Evolutionary conservation across 345 rosid genomes (phyloP), one percentile per base, ranked within the genome.

Genomic region (Stellera chamaejasme): DNA sequence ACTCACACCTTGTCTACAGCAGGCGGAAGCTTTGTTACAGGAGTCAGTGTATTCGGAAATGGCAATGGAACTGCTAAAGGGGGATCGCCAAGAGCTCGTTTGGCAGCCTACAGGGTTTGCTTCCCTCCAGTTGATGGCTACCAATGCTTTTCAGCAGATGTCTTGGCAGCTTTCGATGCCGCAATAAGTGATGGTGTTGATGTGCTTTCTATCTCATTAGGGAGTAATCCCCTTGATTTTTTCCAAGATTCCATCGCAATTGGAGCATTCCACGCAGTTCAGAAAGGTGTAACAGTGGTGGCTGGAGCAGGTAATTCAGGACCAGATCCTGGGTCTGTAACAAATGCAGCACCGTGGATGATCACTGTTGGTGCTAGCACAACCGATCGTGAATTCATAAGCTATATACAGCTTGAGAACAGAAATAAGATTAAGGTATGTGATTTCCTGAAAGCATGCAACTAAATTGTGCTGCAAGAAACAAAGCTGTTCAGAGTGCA

Each of bases 351-450:
- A 11, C 97, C 97, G 0, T 90, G 96, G 97, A 56, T 78, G 63
- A 47, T 90, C 42, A 87, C 96, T 0, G 78, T 87, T 10, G 97
- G 81, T 5, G 97, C 97, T 36, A 84, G 84, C 69, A 81, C 94
- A 13, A 73, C 75, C 4, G 91, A 90, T 55, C 70, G 96, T 12
- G 84, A 79, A 60, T 85, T 90, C 65, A 56, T 66, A 11, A 77
- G 69, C 10, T 68, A 50, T 39, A 77, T 81, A 27, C 53, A 66
- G 11, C 85, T 90, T 2, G 79, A 73, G n/a, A 74, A 77, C 61
- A 70, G 73, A 6, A 54, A 50, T 56, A 59, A 52, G 36, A 55
- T 70, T 56, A 77, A 79, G 96, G 97, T 87, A 59, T 43, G 19
- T 46, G 13, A 4, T 58, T 43, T 7, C 48, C 16, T 25, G 26